Base-by-base conservation (phyloP, 2,329 filamentous ascomycete genomes). In the Paracoccidioides lutzii region DNA sequence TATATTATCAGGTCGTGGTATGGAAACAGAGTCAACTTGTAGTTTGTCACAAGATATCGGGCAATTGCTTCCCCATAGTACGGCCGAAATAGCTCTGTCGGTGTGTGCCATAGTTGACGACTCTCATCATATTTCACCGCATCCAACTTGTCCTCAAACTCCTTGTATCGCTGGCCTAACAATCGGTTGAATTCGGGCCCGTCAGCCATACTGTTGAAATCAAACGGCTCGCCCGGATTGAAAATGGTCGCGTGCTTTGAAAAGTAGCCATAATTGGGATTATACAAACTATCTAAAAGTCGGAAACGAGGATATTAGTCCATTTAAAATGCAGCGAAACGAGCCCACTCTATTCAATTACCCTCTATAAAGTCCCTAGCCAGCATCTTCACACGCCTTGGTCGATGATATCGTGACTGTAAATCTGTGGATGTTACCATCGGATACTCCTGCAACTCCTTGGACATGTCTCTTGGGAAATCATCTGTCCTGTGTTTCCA, bases 1-100 rank as follows among this genome's bases (percentile, higher is more conserved):
- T 96, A 98, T 70, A 98, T 94, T 64, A 95, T 88, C 53, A 98
- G 81, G 72, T 98, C 93, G 72, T 96, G 85, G 76, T 97, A 96
- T 2, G 93, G 93, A 69, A 93, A 97, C 55, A 89, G 82, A 46
- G 88, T 88, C 68, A 96, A 82, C 69, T 93, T 90, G 79, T 98
- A 98, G 75, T 98, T 96, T 62, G 88, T 85, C 62, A 97, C 84
- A 46, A 98, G 81, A 70, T 97, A 96, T 22, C 91, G 85, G n/a
- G 91, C 93, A 62, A 98, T 88, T 38, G 93, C 88, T 76, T 98
- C 90, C 67, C 91, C 94, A 69, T 98, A 98, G 73, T 91, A 94
- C 0, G 94, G 93, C 37, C 88, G 82, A 75, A 98, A 98, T 22
- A 98, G 82, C 75, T 98, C 93, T 0, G 93, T 98, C 0, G 94